A percentile compares a stretch with the other conserved stretches of the same genome.
These are phyloP conservation scores for Adansonia rubrostipa DNA, from an alignment of 441 rosid genomes.

Conservation along the genomic window DNA sequence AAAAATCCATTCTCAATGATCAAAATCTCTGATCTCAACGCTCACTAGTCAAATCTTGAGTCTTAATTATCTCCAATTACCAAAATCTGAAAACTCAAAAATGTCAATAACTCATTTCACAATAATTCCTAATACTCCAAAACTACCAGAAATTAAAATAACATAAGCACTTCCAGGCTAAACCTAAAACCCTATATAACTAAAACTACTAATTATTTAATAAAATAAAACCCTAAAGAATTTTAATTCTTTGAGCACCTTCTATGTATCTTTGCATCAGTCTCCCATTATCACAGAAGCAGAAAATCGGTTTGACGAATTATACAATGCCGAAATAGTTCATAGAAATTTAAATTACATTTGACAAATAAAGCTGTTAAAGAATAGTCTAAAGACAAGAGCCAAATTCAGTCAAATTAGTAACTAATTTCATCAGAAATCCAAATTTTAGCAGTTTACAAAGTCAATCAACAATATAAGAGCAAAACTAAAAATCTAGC, in stretches of 20 bases:
- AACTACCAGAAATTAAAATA: not conserved
- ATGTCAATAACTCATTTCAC: not conserved
- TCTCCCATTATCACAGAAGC: constrained; percentile 5
- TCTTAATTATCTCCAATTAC: constrained; percentile 5
- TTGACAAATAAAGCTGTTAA: constrained; percentile 5
- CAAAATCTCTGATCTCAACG: not conserved
- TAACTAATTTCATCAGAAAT: constrained; percentile 13
- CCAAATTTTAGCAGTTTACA: not conserved
- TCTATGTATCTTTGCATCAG: constrained; percentile 7
- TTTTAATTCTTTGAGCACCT: not conserved
- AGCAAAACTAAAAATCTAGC: not conserved
- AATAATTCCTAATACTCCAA: not conserved
- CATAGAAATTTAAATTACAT: not conserved
- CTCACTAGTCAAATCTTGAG: not conserved
- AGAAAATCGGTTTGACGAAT: not conserved
- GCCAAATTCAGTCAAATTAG: constrained; percentile 7
- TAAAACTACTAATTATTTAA: not conserved
- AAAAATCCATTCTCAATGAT: not conserved
- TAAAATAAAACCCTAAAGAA: constrained; percentile 10
- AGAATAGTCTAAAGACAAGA: constrained; percentile 1
- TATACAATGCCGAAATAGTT: constrained; percentile 5
- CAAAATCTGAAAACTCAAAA: not conserved
- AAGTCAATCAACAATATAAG: not conserved
- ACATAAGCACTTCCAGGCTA: constrained; percentile 13
- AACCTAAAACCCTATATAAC: constrained; percentile 4